Conservation (phyloP, 371 early-diverging fungal genomes). For the Mortierella sp. region DNA sequence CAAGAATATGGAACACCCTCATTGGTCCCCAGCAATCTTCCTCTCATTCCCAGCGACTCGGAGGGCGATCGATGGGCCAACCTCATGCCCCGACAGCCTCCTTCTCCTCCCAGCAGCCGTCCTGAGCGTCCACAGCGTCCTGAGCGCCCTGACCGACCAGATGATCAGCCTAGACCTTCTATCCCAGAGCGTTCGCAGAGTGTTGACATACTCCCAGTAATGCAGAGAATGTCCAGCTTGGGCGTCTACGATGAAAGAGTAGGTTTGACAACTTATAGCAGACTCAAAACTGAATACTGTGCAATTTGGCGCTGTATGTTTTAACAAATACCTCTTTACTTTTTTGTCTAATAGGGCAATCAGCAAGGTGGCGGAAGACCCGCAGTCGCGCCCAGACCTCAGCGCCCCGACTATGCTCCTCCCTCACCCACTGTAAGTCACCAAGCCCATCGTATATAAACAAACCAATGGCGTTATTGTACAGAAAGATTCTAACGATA, state of each 20-base stretch:
- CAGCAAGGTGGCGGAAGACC: constrained; percentile 42
- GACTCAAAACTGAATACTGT: neutral
- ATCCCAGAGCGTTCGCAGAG: constrained; percentile 54
- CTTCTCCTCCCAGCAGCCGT: constrained; percentile 38
- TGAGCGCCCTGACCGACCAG: constrained; percentile 47
- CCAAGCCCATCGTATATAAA: neutral
- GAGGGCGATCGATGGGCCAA: constrained; percentile 54
- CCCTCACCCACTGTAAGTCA: constrained; percentile 54
- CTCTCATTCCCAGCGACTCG: constrained; percentile 30
- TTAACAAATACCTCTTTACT: neutral
- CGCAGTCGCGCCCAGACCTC: constrained; percentile 38
- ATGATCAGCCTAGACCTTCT: constrained; percentile 38
- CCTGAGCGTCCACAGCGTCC: constrained; percentile 52
- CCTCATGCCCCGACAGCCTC: constrained; percentile 41
- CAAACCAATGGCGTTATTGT: neutral
- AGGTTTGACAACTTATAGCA: neutral
- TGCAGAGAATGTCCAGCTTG: constrained; percentile 48
- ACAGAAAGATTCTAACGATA: neutral
- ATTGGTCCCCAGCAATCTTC: constrained; percentile 24
- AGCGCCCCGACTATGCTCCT: constrained; percentile 49
- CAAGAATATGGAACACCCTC: constrained; percentile 60
- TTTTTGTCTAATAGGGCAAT: constrained; percentile 19
- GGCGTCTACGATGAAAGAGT: constrained; percentile 43
- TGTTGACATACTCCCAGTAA: constrained; percentile 45
- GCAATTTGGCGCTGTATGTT: neutral